Evolutionary conservation across 495 filamentous ascomycete species (phyloP).

Genomic region (Corynascus novoguineensis): DNA sequence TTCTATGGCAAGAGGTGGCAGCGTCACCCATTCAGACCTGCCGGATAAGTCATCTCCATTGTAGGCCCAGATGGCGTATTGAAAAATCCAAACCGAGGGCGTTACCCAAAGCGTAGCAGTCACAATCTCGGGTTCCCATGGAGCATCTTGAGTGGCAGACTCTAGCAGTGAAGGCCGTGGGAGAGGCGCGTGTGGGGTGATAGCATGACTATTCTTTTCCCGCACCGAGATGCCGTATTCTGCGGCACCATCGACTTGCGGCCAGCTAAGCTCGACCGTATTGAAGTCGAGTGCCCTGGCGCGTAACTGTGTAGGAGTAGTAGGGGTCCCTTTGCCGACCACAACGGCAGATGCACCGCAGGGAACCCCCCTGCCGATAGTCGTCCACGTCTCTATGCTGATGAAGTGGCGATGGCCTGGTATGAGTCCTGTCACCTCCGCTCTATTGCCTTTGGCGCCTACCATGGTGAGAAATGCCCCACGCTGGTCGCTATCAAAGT

Average conservation of each 20-base stretch:
- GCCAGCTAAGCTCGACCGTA: slow-evolving; percentile 14
- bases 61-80: slow-evolving; percentile 19
- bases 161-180: not conserved
- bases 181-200: too few species aligned
- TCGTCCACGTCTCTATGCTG: slow-evolving; percentile 20
- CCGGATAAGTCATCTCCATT: slow-evolving; percentile 16
- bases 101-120: not conserved
- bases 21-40: slow-evolving; percentile 15
- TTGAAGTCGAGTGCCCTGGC: not conserved
- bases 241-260: not conserved
- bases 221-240: slow-evolving; percentile 8
- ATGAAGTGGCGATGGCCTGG: slow-evolving; percentile 17
- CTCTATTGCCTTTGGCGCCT: slow-evolving; percentile 4
- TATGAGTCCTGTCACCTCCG: slow-evolving; percentile 7
- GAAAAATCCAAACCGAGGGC: slow-evolving; percentile 12
- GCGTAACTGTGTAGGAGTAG: slow-evolving; percentile 1
- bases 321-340: slow-evolving; percentile 14
- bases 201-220: too few species aligned
- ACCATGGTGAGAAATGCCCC: slow-evolving; percentile 8
- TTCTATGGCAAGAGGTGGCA: not conserved
- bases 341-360: slow-evolving; percentile 7
- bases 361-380: slow-evolving; percentile 7
- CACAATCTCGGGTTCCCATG: not conserved
- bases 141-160: not conserved
- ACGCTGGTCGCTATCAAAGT: slow-evolving; percentile 9